Evolutionary conservation across 1,284 basidiomycete species (phyloP), one percentile per base, ranked within the genome.

Genomic region (Cutaneotrichosporon mucoides): DNA sequence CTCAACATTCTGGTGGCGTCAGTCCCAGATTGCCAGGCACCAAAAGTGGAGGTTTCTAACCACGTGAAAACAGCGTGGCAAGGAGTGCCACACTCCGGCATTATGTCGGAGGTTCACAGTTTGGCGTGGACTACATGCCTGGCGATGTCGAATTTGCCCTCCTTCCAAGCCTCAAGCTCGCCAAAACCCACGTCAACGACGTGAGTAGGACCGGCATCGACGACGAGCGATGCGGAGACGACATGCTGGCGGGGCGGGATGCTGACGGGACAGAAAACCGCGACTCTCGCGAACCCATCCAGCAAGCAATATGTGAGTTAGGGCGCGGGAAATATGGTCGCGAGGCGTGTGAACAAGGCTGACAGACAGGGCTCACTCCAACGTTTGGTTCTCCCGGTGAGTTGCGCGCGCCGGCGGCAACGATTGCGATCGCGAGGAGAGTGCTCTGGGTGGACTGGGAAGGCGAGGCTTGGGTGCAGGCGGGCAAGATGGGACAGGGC

Each of bases 381-480:
- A 77, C 73, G 77, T 78, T 73, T 77, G 77, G 77, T 78, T 78
- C 76, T 77, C 77, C 66, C 76, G 70, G 75, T 76, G 62, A 72
- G 75, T 64, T 15, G 53, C 42, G 51, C 47, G 24, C 24, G 24
- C 24, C 35, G n/a, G 49, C 35, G 13, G 52, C 40, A 42, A 53
- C 15, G 40, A 7, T 40, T 6, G n/a, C 16, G 42, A 41, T 37
- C 10, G 45, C 15, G 45, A n/a, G 12, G 50, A 41, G 35, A 24
- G 48, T 33, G 36, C 13, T 24, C 24, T 24, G 24, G 24, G 24
- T 24, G 24, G 24, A 24, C 24, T 24, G 24, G 24, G 24, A 24
- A 24, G 24, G 24, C 24, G 24, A 24, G 24, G 24, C 24, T 24
- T 24, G 24, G 24, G 24, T 24, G 35, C 13, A 35, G 35, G 47